Base-by-base conservation (phyloP, 2,329 filamentous ascomycete genomes). In the Camillea tinctor region DNA sequence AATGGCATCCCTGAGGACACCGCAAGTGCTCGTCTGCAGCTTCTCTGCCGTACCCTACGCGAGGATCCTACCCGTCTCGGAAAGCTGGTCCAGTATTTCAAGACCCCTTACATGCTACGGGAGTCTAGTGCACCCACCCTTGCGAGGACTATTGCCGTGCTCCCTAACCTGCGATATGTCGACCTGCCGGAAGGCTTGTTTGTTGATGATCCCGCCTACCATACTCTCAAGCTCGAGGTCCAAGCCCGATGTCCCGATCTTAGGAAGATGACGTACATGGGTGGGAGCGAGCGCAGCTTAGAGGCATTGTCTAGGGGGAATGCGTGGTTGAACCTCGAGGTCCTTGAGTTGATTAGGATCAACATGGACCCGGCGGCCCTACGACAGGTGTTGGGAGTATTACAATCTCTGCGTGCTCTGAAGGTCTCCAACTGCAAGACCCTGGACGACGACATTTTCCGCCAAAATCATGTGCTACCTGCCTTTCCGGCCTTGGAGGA, bases 71-170 rank as follows among this genome's bases (percentile, higher is more conserved):
- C 82, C 8, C 79, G 83, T 23, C 78, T 96, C 52, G 92, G 89
- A 36, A 80, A 84, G 58, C 80, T 86, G 50, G 91, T 97, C 4
- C 79, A 88, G 70, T 93, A 89, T 68, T 81, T 98, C 70, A 96
- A 97, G 79, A 88, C 92, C 60, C 92, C 94, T 6, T 97, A 97
- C 75, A 97, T 97, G 94, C 89, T 94, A 57, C 88, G 94, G 60
- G 92, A 97, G 78, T 91, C 91, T 1, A 90, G 85, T 73, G 92
- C 95, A 73, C 84, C 90, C 57, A 91, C 94, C 64, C 84, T 97
- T 54, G 93, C 94, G 9, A 87, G 93, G 55, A 92, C 91, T 23
- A 89, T 97, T 53, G 92, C 92, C 44, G 90, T 93, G 22, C 82
- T 94, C 50, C 91, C 92, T 26, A 93, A 94, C 70, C 80, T 98